Conservation (phyloP, 768 basidiomycete species). For the Leucogyrophana mollusca region DNA sequence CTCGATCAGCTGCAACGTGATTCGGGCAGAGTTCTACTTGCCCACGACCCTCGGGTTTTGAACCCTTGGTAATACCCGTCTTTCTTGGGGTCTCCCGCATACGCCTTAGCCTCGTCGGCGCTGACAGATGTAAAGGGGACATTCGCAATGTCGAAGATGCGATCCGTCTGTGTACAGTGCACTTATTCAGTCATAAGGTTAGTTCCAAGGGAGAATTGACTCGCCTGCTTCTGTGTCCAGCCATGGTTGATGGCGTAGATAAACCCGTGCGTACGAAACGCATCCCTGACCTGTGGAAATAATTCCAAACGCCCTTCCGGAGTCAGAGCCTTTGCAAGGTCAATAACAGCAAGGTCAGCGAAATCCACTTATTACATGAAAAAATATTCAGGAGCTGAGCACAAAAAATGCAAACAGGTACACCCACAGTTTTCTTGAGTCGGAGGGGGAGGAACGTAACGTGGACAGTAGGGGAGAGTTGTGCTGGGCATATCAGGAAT, state of each 20-base stretch:
- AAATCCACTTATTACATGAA: constrained; percentile 29
- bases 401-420: no score
- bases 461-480: constrained; percentile 28
- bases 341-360: constrained; percentile 32
- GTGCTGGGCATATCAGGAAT: constrained; percentile 14
- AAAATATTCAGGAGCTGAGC: no score
- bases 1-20: no score
- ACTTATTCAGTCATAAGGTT: not conserved
- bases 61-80: constrained; percentile 55
- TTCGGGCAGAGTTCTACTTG: constrained; percentile 14
- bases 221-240: constrained; percentile 37
- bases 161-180: constrained; percentile 28
- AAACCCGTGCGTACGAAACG: constrained; percentile 35
- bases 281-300: constrained; percentile 28
- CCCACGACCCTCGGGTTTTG: constrained; percentile 55
- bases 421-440: constrained; percentile 31
- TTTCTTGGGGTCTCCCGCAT: constrained; percentile 35
- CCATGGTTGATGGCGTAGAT: constrained; percentile 52
- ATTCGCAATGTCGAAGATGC: constrained; percentile 44
- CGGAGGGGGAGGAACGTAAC: constrained; percentile 25
- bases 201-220: not conserved
- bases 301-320: constrained; percentile 31
- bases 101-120: constrained; percentile 36
- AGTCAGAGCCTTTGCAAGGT: constrained; percentile 29
- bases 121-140: constrained; percentile 35